phyloP scores from a whole-genome alignment of 225 moss, liverwort and hornwort genomes.

The Polytrichum commune region DNA sequence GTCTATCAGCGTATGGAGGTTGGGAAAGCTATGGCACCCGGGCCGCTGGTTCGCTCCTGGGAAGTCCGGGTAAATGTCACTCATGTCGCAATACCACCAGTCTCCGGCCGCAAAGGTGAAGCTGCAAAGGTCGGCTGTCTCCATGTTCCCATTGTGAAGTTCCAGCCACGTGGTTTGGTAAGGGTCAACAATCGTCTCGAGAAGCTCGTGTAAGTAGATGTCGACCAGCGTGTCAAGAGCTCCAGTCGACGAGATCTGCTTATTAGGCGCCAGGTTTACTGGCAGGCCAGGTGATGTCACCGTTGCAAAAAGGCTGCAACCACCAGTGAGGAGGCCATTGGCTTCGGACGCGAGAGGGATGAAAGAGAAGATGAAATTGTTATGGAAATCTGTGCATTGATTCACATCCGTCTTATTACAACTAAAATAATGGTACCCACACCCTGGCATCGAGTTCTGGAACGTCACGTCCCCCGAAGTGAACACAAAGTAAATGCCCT shows the following conservation, averaged over 20 bases:
- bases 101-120: neutral
- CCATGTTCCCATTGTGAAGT: neutral
- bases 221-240: neutral
- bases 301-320: neutral
- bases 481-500: neutral
- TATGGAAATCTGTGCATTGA: neutral
- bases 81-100: neutral
- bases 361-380: neutral
- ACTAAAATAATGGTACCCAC: neutral
- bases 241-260: neutral
- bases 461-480: neutral
- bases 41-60: neutral
- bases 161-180: neutral
- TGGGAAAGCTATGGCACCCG: no score
- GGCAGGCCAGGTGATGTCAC: neutral
- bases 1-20: neutral
- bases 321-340: neutral
- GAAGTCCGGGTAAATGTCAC: neutral
- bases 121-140: neutral
- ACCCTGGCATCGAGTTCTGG: neutral
- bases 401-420: neutral
- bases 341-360: neutral
- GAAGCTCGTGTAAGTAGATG: slow-evolving; percentile 1
- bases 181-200: neutral
- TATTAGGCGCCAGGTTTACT: neutral